phyloP scores from a whole-genome alignment of 2,329 filamentous ascomycete genomes.

The Pseudophaeomoniella oleicola region DNA sequence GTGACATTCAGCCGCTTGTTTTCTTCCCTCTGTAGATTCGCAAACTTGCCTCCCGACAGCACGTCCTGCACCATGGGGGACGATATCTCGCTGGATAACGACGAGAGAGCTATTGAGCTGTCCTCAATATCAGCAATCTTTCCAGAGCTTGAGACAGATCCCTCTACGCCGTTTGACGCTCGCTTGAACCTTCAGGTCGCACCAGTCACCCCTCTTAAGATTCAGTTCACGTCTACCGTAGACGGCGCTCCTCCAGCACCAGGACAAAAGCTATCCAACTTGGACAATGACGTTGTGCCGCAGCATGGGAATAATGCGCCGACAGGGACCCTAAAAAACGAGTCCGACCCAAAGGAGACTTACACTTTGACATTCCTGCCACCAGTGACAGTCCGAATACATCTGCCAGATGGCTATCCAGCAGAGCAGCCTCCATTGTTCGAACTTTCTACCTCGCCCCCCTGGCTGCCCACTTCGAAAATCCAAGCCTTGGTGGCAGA shows the following conservation, averaged over 20 bases:
- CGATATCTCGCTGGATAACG: slow-evolving; percentile 21
- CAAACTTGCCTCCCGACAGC: neutral
- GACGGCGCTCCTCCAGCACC: slow-evolving; percentile 20
- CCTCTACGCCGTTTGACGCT: slow-evolving; percentile 30
- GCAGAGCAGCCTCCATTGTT: slow-evolving; percentile 34
- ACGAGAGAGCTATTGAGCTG: slow-evolving; percentile 47
- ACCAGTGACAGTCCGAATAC: slow-evolving; percentile 36
- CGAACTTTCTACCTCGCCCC: slow-evolving; percentile 26
- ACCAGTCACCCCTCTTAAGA: slow-evolving; percentile 36
- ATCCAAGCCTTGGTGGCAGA: slow-evolving; percentile 31
- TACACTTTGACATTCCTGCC: slow-evolving; percentile 40
- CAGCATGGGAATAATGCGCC: slow-evolving; percentile 1
- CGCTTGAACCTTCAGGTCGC: slow-evolving; percentile 41
- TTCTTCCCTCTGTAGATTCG: neutral
- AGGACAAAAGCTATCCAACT: slow-evolving; percentile 27
- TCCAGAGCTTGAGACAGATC: slow-evolving; percentile 41
- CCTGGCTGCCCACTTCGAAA: slow-evolving; percentile 37
- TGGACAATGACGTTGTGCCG: slow-evolving; percentile 10
- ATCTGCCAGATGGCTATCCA: slow-evolving; percentile 43
- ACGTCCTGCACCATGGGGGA: slow-evolving; percentile 18
- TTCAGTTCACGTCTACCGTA: slow-evolving; percentile 20
- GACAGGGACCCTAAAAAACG: slow-evolving; percentile 12
- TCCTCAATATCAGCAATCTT: slow-evolving; percentile 46
- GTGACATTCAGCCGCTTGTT: neutral
- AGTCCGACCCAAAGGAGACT: slow-evolving; percentile 18